Evolutionary conservation across 345 rosid species (phyloP).

Genomic region (Populus nigra): DNA sequence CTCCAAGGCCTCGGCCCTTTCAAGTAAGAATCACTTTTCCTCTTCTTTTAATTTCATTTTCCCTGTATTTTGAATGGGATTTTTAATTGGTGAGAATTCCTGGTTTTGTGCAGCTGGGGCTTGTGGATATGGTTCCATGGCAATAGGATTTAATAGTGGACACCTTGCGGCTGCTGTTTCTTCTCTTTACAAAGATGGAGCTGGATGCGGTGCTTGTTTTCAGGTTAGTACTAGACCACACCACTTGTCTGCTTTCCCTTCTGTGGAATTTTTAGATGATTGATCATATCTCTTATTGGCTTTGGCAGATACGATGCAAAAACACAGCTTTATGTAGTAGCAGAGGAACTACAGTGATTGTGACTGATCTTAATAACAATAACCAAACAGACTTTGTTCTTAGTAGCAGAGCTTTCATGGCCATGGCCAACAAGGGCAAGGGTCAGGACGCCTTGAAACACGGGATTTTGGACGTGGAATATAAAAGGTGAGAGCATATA

Average conservation of each 20-base stretch:
- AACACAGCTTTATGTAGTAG: slow-evolving; percentile 49
- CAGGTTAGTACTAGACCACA: slow-evolving; percentile 36
- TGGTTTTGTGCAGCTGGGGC: slow-evolving; percentile 70
- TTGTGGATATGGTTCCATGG: slow-evolving; percentile 80
- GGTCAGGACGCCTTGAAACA: slow-evolving; percentile 47
- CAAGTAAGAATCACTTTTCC: slow-evolving; percentile 36
- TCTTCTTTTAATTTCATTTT: not conserved
- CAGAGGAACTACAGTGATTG: slow-evolving; percentile 60
- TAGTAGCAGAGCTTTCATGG: slow-evolving; percentile 75
- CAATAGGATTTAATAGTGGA: slow-evolving; percentile 60
- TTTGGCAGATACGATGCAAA: slow-evolving; percentile 73
- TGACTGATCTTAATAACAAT: slow-evolving; percentile 61
- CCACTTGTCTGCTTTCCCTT: not conserved
- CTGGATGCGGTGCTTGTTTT: slow-evolving; percentile 88
- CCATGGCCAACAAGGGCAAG: slow-evolving; percentile 67
- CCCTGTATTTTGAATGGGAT: slow-evolving; percentile 12
- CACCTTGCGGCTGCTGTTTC: slow-evolving; percentile 67
- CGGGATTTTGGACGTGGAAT: slow-evolving; percentile 65
- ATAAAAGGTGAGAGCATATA: slow-evolving; percentile 51
- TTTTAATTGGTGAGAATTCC: not conserved
- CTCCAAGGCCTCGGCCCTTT: slow-evolving; percentile 63
- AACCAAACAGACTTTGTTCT: slow-evolving; percentile 77
- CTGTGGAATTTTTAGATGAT: no score
- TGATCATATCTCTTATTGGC: not conserved
- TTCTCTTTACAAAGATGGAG: slow-evolving; percentile 79